Base-by-base conservation (phyloP, 345 rosid species). In the Sonneratia alba region DNA sequence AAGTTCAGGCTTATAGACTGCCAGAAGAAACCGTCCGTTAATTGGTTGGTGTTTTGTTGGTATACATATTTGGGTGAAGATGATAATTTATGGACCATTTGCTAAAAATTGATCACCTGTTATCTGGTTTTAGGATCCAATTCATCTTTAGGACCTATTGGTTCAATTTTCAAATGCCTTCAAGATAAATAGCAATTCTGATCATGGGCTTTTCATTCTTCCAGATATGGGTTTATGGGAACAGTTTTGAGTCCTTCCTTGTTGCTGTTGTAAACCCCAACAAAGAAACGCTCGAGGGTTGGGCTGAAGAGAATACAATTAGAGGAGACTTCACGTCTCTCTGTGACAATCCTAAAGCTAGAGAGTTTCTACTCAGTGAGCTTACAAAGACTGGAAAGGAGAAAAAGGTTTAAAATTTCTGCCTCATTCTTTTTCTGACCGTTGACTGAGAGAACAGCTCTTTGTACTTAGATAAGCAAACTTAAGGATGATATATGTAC, bases 211-310 rank as follows among this genome's bases (percentile, higher is more conserved):
- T 34, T 55, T 43, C 47, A 70, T 68, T 77, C 36, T 72, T 69
- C 75, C 85, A 95, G 98, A 75, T 95, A 77, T 92, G 98, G 98
- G 88, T 95, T 22, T 95, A 95, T 59, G 98, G 99, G 42, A 95
- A 82, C 87, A 95, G 99, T 87, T 90, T 79, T n/a, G 96, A 95
- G 83, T 86, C 98, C 16, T 90, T 78, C 85, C 91, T 91, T 5
- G 82, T 96, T 62, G 97, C 98, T n/a, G 90, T 92, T 67, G 88
- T 80, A 42, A 90, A 89, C 82, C 99, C 99, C 73, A 95, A 87
- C 68, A 72, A 82, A 83, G 83, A 82, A 66, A 87, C 83, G n/a
- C 87, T 95, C 1, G 94, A 90, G 79, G 71, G 71, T 42, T 95
- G 99, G 99, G 97, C 97, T 43, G 71, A 71, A 37, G 97, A 84